Evolutionary conservation across 805 yeast genomes (phyloP), one percentile per base, ranked within the genome.

Genomic region (Tetrapisispora arboricola): DNA sequence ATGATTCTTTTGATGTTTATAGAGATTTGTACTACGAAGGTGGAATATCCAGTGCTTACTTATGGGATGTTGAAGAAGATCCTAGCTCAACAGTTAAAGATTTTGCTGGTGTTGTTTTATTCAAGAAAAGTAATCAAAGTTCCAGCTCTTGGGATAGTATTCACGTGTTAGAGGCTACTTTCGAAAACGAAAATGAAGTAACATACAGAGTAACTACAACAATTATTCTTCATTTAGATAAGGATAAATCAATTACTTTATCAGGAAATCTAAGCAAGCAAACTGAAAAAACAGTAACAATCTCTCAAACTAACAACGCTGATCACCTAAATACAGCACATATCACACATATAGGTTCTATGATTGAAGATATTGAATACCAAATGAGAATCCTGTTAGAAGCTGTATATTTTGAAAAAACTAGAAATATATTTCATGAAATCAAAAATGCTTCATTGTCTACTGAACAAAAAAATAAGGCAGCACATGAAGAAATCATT

Each of bases 21-120:
- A 72, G 96, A 49, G 98, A 92, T 58, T 66, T 90, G 51, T 90
- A 90, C 66, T 90, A 87, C 60, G 97, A 88, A 61, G 96, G 96
- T 30, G 98, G 97, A 18, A 69, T 83, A 30, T 80, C 92, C 2
- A 78, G 88, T 42, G 94, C 83, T 15, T 90, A 92, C 58, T 67
- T 92, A 39, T 90, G 98, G 98, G 96, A 88, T 52, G 79, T 77
- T 27, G 85, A 75, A 12, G 80, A 73, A 18, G 66, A 64, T 19
- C 54, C 57, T 24, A 63, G 61, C 24, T 57, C 57, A 13, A 22
- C 25, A 24, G 29, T 34, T 8, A 64, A 61, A 21, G 63, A 58
- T 30, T 86, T 90, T 66, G 96, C 96, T 4, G 97, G 97, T 17
- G 96, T 87, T 5, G 87, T 79, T 13, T 68, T 90, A 44, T 71